phyloP scores from a whole-genome alignment of 2,329 filamentous ascomycete species.

The Diaporthe amygdali region DNA sequence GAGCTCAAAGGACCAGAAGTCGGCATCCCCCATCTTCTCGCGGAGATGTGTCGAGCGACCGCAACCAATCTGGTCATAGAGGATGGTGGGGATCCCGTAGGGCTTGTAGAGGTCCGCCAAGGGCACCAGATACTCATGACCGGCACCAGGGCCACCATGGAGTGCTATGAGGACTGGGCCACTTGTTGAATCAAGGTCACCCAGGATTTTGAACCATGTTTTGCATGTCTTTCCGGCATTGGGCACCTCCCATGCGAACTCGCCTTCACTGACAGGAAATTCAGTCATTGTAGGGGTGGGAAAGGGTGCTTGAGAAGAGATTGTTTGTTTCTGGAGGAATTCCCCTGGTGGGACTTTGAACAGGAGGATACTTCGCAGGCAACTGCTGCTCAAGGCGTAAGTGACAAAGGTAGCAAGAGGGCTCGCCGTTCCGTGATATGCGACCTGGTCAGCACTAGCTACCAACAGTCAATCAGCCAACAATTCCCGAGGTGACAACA shows the following conservation, averaged over 20 bases:
- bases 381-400: background rate
- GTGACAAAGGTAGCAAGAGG: background rate
- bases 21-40: constrained; percentile 38
- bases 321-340: background rate
- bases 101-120: constrained; percentile 21
- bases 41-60: constrained; percentile 52
- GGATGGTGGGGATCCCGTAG: constrained; percentile 44
- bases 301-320: background rate
- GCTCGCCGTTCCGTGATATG: background rate
- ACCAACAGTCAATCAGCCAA: background rate
- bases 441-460: background rate
- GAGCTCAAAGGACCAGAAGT: constrained; percentile 30
- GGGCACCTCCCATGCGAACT: constrained; percentile 20
- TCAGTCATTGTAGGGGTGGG: background rate
- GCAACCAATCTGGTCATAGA: constrained; percentile 60
- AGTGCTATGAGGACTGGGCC: constrained; percentile 7
- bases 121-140: constrained; percentile 44
- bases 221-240: constrained; percentile 20
- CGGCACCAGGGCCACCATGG: constrained; percentile 52
- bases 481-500: background rate
- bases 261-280: constrained; percentile 11
- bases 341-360: background rate
- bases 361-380: background rate
- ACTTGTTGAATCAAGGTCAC: background rate
- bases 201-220: constrained; percentile 18